A percentile compares a stretch with the other conserved stretches of the same genome.
phyloP scores from a whole-genome alignment of 306 rosid genomes.

The Gastrolobium villosum region DNA sequence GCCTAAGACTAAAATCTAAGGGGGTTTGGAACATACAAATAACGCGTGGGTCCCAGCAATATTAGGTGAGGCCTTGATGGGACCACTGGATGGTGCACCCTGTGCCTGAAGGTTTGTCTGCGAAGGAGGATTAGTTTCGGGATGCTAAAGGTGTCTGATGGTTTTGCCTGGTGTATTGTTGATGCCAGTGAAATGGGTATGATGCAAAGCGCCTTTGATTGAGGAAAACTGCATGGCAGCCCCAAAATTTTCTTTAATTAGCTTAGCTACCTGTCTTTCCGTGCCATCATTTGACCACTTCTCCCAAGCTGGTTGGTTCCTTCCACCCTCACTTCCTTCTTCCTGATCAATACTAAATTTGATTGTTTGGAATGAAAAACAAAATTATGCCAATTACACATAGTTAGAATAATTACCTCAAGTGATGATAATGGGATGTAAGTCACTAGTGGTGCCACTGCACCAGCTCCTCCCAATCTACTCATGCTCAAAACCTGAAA shows the following conservation, averaged over 20 bases:
- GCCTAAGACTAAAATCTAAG: slow-evolving; percentile 34
- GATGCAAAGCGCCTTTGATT: slow-evolving; percentile 80
- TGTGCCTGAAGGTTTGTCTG: slow-evolving; percentile 45
- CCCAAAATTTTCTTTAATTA: slow-evolving; percentile 88
- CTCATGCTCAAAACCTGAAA: too few relatives aligned
- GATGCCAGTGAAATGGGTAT: too few relatives aligned
- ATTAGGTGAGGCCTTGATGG: slow-evolving; percentile 46
- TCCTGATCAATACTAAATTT: too few relatives aligned
- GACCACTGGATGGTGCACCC: not conserved
- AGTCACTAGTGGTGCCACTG: slow-evolving; percentile 74
- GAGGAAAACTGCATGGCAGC: slow-evolving; percentile 85
- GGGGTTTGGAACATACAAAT: too few relatives aligned
- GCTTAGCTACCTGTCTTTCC: slow-evolving; percentile 82
- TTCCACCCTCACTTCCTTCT: too few relatives aligned
- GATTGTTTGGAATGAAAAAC: too few relatives aligned
- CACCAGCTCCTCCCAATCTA: too few relatives aligned
- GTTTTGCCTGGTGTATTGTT: too few relatives aligned
- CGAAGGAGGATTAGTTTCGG: slow-evolving; percentile 77
- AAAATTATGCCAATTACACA: too few relatives aligned
- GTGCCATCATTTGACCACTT: slow-evolving; percentile 85
- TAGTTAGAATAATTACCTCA: slow-evolving; percentile 60
- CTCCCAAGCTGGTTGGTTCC: not conserved
- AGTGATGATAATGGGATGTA: slow-evolving; percentile 82
- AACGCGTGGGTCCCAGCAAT: slow-evolving; percentile 56
- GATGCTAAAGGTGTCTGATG: slow-evolving; percentile 58